Evolutionary conservation across 1,139 yeast species (phyloP).

Genomic region (Geotrichum aggregatum): DNA sequence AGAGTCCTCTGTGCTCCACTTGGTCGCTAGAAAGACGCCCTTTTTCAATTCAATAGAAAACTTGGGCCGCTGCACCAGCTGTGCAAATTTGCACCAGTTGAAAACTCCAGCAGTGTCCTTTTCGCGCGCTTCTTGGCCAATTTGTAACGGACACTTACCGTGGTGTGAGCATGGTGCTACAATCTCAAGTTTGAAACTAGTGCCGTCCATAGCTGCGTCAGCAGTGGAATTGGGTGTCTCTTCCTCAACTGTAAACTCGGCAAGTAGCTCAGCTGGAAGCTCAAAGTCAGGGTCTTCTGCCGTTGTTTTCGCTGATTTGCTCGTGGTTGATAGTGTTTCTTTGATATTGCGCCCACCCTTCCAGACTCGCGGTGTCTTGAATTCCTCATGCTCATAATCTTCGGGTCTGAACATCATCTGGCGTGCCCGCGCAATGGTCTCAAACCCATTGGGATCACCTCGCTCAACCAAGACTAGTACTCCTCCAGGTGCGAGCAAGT

Average conservation of each 20-base stretch:
- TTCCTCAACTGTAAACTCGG: constrained; percentile 42
- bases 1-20: constrained; percentile 58
- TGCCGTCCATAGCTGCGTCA: background rate
- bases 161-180: constrained; percentile 94
- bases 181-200: constrained; percentile 36
- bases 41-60: constrained; percentile 75
- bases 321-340: background rate
- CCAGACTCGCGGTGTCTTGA: constrained; percentile 72
- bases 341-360: constrained; percentile 46
- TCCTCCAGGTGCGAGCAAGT: constrained; percentile 69
- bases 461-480: constrained; percentile 74
- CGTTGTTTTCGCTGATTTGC: constrained; percentile 26
- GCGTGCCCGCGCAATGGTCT: constrained; percentile 82
- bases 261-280: constrained; percentile 31
- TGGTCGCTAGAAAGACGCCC: constrained; percentile 68
- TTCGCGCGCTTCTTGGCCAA: constrained; percentile 62
- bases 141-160: constrained; percentile 78
- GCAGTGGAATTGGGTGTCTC: constrained; percentile 27
- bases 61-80: constrained; percentile 70
- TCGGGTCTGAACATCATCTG: constrained; percentile 86
- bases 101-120: constrained; percentile 56
- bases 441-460: constrained; percentile 88
- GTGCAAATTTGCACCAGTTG: constrained; percentile 70
- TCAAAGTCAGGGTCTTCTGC: constrained; percentile 52
- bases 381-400: constrained; percentile 49